These are phyloP conservation scores for Metschnikowia lunata DNA, from an alignment of 805 yeast species.

Conservation along the genomic window DNA sequence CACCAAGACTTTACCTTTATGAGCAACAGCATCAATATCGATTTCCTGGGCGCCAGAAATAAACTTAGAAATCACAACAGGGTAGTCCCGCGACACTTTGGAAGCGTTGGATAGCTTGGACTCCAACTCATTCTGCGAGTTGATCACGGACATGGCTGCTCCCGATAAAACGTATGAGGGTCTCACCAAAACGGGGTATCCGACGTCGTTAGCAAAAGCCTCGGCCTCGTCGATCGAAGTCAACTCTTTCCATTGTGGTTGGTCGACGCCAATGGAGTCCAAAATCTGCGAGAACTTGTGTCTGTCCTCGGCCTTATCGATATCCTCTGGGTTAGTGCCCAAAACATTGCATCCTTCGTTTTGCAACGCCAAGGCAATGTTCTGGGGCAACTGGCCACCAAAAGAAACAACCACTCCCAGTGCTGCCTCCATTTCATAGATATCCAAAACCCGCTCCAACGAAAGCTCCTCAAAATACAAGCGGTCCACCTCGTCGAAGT, in stretches of 20 bases:
- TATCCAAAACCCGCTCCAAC: conserved; percentile 95
- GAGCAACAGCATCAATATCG: conserved; percentile 95
- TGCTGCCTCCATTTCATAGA: conserved; percentile 86
- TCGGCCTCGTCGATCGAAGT: conserved; percentile 83
- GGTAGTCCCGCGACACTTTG: conserved; percentile 91
- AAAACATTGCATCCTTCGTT: conserved; percentile 79
- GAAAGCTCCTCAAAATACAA: conserved; percentile 93
- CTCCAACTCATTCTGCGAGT: conserved; percentile 73
- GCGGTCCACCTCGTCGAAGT: conserved; percentile 96
- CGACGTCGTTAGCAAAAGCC: conserved; percentile 76
- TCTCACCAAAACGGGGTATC: conserved; percentile 94
- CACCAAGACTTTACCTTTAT: conserved; percentile 79
- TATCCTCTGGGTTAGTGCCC: conserved; percentile 92
- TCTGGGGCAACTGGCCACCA: conserved; percentile 98
- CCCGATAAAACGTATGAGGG: conserved; percentile 97
- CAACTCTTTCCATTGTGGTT: conserved; percentile 97
- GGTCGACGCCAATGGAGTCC: conserved; percentile 90
- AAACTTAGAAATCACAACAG: conserved; percentile 94
- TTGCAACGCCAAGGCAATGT: conserved; percentile 85
- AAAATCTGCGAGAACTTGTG: conserved; percentile 93
- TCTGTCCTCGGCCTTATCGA: conserved; percentile 97
- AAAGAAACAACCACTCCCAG: conserved; percentile 92
- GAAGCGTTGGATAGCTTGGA: conserved; percentile 82
- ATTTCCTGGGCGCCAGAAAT: conserved; percentile 96
- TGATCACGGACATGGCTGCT: conserved; percentile 97